Evolutionary conservation across 2,329 filamentous ascomycete species (phyloP), one percentile per base, ranked within the genome.

Genomic region (Phymatotrichopsis omnivora): DNA sequence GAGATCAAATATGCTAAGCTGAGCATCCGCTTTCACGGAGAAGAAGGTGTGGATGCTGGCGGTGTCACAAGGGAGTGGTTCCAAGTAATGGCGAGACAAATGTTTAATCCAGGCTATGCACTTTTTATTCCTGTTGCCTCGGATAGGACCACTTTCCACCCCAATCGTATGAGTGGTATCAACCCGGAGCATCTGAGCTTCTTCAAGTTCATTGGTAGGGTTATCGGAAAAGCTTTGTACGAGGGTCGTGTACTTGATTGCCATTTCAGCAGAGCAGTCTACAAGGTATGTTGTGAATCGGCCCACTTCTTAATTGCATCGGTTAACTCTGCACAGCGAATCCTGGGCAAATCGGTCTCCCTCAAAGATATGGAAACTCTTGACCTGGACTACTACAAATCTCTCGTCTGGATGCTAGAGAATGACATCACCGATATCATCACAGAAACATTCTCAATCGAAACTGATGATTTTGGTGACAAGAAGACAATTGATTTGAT

Each of bases 341-440:
- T 98, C 54, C 76, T 98, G 22, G 85, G 91, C 62, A 93, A 93
- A 63, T 78, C 85, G 3, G 89, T 96, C 30, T 95, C 87, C 7
- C 82, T 98, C 65, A 98, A 98, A 69, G 91, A 98, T 60, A 96
- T 98, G 86, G 91, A 98, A 65, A 95, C 87, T 17, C 82, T 98
- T 51, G 91, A 98, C 63, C 80, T 93, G 3, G 89, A 98, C 60
- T 98, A 98, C 68, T 95, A 96, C 76, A 98, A 96, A 65, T 96
- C 89, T 11, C 74, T 98, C 17, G 78, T 91, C 50, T 98, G 93
- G 93, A 96, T 98, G 79, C 72, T 96, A 47, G 85, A 94, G 62
- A 96, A 98, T 60, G 89, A 98, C 61, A 98, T 98, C 58, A 94
- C 87, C 4, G 91, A 96, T 60, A 86, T 96, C 60, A 91, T 96